These are phyloP conservation scores for Apiospora phragmitis DNA, from an alignment of 2,329 filamentous ascomycete species.

Conservation along the genomic window DNA sequence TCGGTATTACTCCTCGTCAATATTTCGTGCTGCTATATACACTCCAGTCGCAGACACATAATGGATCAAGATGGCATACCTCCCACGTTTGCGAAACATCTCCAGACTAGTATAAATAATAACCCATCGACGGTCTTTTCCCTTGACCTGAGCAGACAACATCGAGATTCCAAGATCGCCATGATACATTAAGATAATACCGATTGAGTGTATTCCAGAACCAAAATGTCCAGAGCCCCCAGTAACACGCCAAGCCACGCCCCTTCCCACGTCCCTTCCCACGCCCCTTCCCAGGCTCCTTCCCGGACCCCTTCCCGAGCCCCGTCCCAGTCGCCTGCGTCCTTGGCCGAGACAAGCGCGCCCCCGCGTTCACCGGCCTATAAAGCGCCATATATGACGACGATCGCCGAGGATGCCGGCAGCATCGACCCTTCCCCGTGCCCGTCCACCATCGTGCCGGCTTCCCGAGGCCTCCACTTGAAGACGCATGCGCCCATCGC, in stretches of 20 bases:
- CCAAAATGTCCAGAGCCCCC: neutral
- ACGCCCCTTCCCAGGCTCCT: neutral
- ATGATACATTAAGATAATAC: neutral
- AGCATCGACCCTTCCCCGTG: neutral
- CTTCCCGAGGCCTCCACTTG: neutral
- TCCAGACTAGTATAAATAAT: neutral
- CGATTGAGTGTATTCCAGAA: neutral
- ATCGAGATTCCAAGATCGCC: neutral
- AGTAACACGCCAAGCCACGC: neutral
- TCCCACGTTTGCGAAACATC: too few relatives aligned
- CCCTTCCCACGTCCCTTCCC: slow-evolving; percentile 1
- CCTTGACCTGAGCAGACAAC: neutral
- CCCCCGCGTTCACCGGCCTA: neutral
- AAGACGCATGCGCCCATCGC: neutral
- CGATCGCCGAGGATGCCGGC: neutral
- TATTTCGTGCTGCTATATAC: neutral
- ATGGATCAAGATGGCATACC: neutral
- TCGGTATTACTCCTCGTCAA: neutral
- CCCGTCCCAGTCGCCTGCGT: neutral
- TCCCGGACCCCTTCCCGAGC: neutral
- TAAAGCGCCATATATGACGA: neutral
- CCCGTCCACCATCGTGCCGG: neutral
- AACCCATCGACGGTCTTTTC: neutral
- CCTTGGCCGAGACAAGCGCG: neutral
- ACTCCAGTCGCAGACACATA: too few relatives aligned